phyloP scores from a whole-genome alignment of 106 monocot genomes.

The Acanthochlamys bracteata region DNA sequence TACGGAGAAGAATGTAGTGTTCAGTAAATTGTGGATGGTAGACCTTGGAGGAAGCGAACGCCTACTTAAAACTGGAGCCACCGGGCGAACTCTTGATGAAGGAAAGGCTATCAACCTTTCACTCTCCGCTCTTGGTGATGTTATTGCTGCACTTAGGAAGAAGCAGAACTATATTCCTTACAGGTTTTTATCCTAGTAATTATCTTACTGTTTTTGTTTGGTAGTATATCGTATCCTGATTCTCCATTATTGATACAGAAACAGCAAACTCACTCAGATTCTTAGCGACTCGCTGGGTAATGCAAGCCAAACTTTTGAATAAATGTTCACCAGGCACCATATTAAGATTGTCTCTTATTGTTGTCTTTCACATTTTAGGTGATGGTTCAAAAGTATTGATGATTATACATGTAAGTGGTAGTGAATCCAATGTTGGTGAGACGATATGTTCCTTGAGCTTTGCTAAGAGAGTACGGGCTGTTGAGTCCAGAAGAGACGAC shows the following conservation, averaged over 20 bases:
- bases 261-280: slow-evolving; percentile 87
- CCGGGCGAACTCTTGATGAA: slow-evolving; percentile 72
- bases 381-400: slow-evolving; percentile 52
- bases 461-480: slow-evolving; percentile 60
- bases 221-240: neutral
- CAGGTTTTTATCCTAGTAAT: slow-evolving; percentile 25
- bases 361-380: slow-evolving; percentile 15
- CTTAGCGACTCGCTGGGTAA: slow-evolving; percentile 74
- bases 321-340: neutral
- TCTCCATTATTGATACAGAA: slow-evolving; percentile 28
- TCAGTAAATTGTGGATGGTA: slow-evolving; percentile 76
- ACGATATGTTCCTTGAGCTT: slow-evolving; percentile 74
- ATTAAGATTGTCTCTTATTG: neutral
- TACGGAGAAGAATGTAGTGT: slow-evolving; percentile 2
- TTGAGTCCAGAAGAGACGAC: slow-evolving; percentile 41
- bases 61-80: slow-evolving; percentile 72
- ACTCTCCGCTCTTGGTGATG: slow-evolving; percentile 77
- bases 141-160: slow-evolving; percentile 55
- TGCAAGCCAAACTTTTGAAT: neutral
- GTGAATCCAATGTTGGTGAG: slow-evolving; percentile 51
- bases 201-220: neutral
- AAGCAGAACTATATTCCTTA: slow-evolving; percentile 66
- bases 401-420: slow-evolving; percentile 41
- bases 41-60: slow-evolving; percentile 89
- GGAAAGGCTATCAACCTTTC: slow-evolving; percentile 90